These are phyloP conservation scores for Eimeria maxima DNA, from an alignment of 169 alveolate genomes.

Conservation along the genomic window DNA sequence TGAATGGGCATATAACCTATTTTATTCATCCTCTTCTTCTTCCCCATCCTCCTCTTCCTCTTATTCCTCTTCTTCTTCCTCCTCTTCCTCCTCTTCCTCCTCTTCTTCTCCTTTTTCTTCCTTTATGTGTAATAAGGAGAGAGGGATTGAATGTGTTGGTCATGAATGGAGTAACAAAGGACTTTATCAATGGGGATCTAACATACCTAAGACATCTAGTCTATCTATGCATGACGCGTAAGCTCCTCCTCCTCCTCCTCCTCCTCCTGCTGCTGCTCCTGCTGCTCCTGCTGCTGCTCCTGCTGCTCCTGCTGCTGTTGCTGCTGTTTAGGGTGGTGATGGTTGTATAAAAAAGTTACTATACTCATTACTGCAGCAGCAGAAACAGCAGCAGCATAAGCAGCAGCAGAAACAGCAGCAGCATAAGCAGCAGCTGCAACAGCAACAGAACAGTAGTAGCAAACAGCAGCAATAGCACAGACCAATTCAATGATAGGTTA, in stretches of 20 bases:
- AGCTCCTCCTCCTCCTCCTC: not conserved
- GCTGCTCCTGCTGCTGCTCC: not conserved
- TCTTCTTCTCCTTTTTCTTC: no score
- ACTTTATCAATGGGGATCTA: conserved; percentile 32
- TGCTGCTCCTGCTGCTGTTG: not conserved
- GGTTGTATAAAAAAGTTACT: not conserved
- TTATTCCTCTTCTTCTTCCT: no score
- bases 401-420: no score
- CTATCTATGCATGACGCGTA: not conserved
- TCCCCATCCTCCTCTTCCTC: no score
- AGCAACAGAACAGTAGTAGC: no score
- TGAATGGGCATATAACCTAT: not conserved
- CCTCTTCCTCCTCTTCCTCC: no score
- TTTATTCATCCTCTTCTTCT: not conserved
- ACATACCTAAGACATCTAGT: not conserved
- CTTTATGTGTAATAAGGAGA: not conserved
- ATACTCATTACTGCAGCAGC: not conserved
- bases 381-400: no score
- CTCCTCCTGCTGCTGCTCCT: not conserved
- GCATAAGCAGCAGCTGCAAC: no score
- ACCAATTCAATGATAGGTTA: no score
- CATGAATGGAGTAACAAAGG: not conserved
- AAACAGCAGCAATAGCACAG: no score
- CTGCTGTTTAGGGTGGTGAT: not conserved
- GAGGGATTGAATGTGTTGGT: conserved; percentile 28